A percentile compares a stretch with the other conserved stretches of the same genome.
Evolutionary conservation across 2,329 filamentous ascomycete species (phyloP).

Genomic region (Tolypocladium ovalisporum): DNA sequence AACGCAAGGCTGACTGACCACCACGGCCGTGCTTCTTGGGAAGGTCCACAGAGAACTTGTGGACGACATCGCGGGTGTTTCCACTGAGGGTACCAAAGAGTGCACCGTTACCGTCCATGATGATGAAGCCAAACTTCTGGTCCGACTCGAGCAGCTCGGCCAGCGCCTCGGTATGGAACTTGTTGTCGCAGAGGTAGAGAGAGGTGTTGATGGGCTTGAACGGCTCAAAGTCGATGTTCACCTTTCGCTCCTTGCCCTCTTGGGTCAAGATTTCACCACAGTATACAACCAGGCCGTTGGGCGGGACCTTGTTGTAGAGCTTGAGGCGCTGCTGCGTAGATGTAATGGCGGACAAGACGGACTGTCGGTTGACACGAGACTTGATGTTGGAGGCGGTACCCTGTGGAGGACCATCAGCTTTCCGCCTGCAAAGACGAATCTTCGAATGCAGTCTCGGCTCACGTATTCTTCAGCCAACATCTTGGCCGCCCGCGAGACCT

Average conservation of each 20-base stretch:
- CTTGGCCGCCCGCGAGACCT: constrained; percentile 90
- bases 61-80: constrained; percentile 91
- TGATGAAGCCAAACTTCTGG: constrained; percentile 98
- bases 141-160: constrained; percentile 96
- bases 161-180: constrained; percentile 96
- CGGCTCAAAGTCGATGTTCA: constrained; percentile 99
- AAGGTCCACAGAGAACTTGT: constrained; percentile 97
- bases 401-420: constrained; percentile 31
- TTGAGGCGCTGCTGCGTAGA: constrained; percentile 98
- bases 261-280: constrained; percentile 99
- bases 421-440: not conserved
- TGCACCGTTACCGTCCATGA: constrained; percentile 99
- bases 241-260: constrained; percentile 98
- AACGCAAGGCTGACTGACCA: constrained; percentile 99
- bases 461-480: constrained; percentile 99
- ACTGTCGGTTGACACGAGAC: constrained; percentile 96
- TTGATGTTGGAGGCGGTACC: constrained; percentile 99
- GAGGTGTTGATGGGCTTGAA: constrained; percentile 99
- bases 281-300: constrained; percentile 96
- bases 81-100: constrained; percentile 94
- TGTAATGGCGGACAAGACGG: constrained; percentile 94
- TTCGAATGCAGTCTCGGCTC: constrained; percentile 22
- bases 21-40: constrained; percentile 99
- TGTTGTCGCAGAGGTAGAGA: constrained; percentile 98
- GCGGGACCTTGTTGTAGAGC: constrained; percentile 97